A percentile compares a stretch with the other conserved stretches of the same genome.
Conservation (phyloP, 2,329 filamentous ascomycete species). For the Trichoderma koningiopsis region DNA sequence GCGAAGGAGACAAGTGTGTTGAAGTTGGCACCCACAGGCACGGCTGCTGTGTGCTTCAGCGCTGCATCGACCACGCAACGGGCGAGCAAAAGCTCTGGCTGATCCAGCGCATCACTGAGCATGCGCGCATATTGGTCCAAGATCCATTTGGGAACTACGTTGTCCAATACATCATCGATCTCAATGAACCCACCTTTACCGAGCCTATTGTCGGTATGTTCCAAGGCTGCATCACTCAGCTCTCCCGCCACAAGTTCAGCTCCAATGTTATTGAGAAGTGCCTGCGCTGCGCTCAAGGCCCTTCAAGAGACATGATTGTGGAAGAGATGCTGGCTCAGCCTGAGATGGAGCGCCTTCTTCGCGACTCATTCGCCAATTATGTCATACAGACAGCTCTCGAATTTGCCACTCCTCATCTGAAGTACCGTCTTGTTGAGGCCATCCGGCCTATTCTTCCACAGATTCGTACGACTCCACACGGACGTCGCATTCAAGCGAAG, state of each 20-base stretch:
- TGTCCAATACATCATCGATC: slow-evolving; percentile 96
- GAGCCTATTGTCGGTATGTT: slow-evolving; percentile 85
- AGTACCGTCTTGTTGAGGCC: slow-evolving; percentile 74
- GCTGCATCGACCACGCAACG: slow-evolving; percentile 95
- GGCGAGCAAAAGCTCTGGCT: slow-evolving; percentile 86
- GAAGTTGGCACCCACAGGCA: slow-evolving; percentile 95
- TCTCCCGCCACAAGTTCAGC: slow-evolving; percentile 97
- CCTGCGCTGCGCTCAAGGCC: slow-evolving; percentile 76
- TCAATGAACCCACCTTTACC: slow-evolving; percentile 85
- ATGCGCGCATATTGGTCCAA: slow-evolving; percentile 87
- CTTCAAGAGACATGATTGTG: slow-evolving; percentile 78
- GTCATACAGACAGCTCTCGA: slow-evolving; percentile 96
- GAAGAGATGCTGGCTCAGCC: slow-evolving; percentile 73
- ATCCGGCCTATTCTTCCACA: slow-evolving; percentile 82
- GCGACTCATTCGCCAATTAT: slow-evolving; percentile 95
- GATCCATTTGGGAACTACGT: slow-evolving; percentile 99
- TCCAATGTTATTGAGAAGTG: slow-evolving; percentile 99
- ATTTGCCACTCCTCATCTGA: slow-evolving; percentile 73
- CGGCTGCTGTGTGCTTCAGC: slow-evolving; percentile 95
- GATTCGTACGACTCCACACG: slow-evolving; percentile 90
- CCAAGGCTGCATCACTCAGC: slow-evolving; percentile 67
- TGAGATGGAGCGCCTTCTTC: slow-evolving; percentile 85
- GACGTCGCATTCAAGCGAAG: slow-evolving; percentile 90
- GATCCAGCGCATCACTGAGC: slow-evolving; percentile 81
- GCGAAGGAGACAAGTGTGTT: slow-evolving; percentile 77